These are phyloP conservation scores for Rheum nobile DNA, from an alignment of 148 eudicot species.

Conservation along the genomic window DNA sequence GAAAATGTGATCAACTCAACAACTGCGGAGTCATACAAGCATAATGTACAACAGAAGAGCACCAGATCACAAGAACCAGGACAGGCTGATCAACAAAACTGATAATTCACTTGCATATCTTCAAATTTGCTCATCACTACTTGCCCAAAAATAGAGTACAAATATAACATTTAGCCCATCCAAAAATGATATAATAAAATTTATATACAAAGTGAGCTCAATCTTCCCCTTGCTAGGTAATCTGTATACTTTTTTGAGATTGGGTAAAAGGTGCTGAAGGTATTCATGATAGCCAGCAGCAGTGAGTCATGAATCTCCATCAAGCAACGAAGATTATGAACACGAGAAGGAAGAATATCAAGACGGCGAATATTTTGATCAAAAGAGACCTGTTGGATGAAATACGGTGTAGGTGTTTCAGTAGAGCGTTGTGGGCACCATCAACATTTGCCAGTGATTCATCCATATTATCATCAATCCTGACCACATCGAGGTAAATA, in stretches of 20 bases:
- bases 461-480: constrained; percentile 90
- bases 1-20: background rate
- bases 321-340: constrained; percentile 62
- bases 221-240: background rate
- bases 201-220: background rate
- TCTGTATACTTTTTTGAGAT: background rate
- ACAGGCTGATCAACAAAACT: background rate
- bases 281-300: background rate
- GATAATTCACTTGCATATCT: too few species aligned
- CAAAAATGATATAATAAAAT: background rate
- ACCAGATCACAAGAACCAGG: background rate
- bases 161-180: background rate
- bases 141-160: background rate
- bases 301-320: background rate
- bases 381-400: constrained; percentile 83
- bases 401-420: constrained; percentile 59
- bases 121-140: background rate
- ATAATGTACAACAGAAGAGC: too few species aligned
- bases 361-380: constrained; percentile 60
- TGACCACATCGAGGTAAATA: constrained; percentile 10
- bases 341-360: constrained; percentile 53
- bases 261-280: background rate
- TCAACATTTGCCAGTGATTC: constrained; percentile 73
- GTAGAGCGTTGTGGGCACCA: constrained; percentile 59
- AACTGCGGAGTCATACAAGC: background rate